Conservation (phyloP, 2,329 filamentous ascomycete species). For the Xylariaceae sp. region DNA sequence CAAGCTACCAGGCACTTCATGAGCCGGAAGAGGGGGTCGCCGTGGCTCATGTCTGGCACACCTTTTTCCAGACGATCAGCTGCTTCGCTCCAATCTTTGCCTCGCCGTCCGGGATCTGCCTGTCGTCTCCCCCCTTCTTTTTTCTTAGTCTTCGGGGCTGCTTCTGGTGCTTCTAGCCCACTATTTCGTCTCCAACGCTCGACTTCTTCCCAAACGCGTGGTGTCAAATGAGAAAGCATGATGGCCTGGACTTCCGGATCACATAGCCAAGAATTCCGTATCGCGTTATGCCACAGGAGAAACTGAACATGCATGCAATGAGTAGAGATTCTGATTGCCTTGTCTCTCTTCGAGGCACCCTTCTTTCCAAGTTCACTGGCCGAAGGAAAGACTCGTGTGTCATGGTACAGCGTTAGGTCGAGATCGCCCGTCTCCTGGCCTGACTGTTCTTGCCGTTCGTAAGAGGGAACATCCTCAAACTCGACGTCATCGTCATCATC, state of each 20-base stretch:
- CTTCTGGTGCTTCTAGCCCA: conserved; percentile 48
- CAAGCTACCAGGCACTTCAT: conserved; percentile 72
- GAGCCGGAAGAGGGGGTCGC: conserved; percentile 73
- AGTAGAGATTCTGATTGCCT: conserved; percentile 68
- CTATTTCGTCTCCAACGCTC: conserved; percentile 67
- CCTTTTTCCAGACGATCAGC: conserved; percentile 66
- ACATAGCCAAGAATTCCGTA: conserved; percentile 79
- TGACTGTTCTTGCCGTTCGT: conserved; percentile 36
- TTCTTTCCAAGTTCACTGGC: conserved; percentile 67
- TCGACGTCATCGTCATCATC: conserved; percentile 53
- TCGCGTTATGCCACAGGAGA: conserved; percentile 82
- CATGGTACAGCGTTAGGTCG: conserved; percentile 63
- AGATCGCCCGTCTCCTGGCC: conserved; percentile 59
- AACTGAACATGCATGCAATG: conserved; percentile 87
- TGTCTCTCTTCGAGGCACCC: conserved; percentile 78
- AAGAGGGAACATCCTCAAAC: conserved; percentile 52
- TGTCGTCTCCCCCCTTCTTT: conserved; percentile 32
- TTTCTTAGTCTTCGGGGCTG: conserved; percentile 33
- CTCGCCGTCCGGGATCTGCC: conserved; percentile 29
- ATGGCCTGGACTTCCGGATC: conserved; percentile 70
- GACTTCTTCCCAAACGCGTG: conserved; percentile 64
- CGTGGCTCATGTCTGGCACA: conserved; percentile 69
- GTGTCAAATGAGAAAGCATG: conserved; percentile 67
- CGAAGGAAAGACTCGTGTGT: conserved; percentile 54
- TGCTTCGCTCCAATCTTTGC: conserved; percentile 65